Evolutionary conservation across 2,329 filamentous ascomycete genomes (phyloP), one percentile per base, ranked within the genome.

Genomic region (Eutypella sp.): DNA sequence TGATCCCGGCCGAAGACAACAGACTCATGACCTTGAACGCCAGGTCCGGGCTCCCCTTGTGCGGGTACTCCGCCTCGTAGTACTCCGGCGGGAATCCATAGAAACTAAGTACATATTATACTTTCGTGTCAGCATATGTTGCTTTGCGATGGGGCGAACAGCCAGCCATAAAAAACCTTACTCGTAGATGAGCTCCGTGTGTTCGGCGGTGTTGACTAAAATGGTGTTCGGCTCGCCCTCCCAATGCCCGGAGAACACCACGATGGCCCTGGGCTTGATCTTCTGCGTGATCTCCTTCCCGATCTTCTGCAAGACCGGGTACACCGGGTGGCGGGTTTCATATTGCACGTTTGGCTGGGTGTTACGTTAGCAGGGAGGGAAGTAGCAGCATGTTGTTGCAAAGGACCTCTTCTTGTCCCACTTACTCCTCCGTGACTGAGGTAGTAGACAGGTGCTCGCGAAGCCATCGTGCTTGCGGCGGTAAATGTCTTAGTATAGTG

Each of bases 241-340:
- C 86, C 87, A 90, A 64, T 91, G 86, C 1, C 85, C 87, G 1
- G 85, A 89, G 60, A 91, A 84, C 22, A 89, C 82, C 1, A 90
- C 80, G 15, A 90, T 75, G 2, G 85, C 87, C 50, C 79, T 82
- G 2, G 86, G 86, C 56, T 82, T 84, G 37, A 89, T 79, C 50
- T 80, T 78, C 23, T 76, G 70, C 0, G 84, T 88, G 59, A 90
- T 88, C 57, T 89, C 85, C 7, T 64, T 71, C 36, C 86, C 86
- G 43, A 89, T 82, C 20, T 72, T 62, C 54, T 83, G 76, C 4
- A 90, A 76, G 45, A 84, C 70, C 4, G 70, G 61, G 56, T 85
- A 87, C 9, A 80, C 86, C 1, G 84, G 82, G 58, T 90, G 86
- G 1, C 79, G 61, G 4, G 71, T 78, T n/a, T 87, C 73, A 57